These are phyloP conservation scores for Teratosphaeriaceae sp. DNA, from an alignment of 2,329 filamentous ascomycete genomes.

Conservation along the genomic window DNA sequence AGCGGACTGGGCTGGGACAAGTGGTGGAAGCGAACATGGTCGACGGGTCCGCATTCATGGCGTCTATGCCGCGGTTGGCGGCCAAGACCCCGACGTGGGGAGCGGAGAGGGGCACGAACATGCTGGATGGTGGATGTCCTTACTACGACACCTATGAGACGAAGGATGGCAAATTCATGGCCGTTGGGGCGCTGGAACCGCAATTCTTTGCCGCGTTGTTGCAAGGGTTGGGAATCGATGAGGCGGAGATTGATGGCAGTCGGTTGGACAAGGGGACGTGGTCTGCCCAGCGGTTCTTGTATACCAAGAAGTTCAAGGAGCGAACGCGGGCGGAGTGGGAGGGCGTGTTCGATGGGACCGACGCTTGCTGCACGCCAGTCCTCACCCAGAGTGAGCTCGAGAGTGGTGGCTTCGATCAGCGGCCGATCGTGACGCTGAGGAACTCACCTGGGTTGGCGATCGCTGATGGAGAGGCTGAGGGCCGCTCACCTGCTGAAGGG, in stretches of 20 bases:
- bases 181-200: slow-evolving; percentile 82
- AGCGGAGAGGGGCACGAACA: slow-evolving; percentile 62
- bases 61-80: slow-evolving; percentile 66
- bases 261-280: slow-evolving; percentile 59
- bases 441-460: slow-evolving; percentile 63
- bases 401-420: slow-evolving; percentile 56
- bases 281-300: slow-evolving; percentile 57
- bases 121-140: slow-evolving; percentile 77
- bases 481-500: slow-evolving; percentile 40
- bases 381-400: slow-evolving; percentile 69
- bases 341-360: slow-evolving; percentile 74
- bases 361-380: slow-evolving; percentile 90
- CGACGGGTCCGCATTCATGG: slow-evolving; percentile 74
- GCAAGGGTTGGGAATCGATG: slow-evolving; percentile 55
- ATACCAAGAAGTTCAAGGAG: slow-evolving; percentile 58
- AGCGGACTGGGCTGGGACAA: slow-evolving; percentile 63
- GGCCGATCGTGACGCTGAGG: slow-evolving; percentile 62
- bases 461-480: slow-evolving; percentile 39
- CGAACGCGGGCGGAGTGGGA: slow-evolving; percentile 80
- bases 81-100: slow-evolving; percentile 58
- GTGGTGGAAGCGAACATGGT: slow-evolving; percentile 97
- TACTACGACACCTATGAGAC: slow-evolving; percentile 90
- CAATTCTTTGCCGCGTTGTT: slow-evolving; percentile 71
- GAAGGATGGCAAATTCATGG: slow-evolving; percentile 69
- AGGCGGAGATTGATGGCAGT: slow-evolving; percentile 34